These are phyloP conservation scores for Yarrowia galli DNA, from an alignment of 1,139 yeast species.

Conservation along the genomic window DNA sequence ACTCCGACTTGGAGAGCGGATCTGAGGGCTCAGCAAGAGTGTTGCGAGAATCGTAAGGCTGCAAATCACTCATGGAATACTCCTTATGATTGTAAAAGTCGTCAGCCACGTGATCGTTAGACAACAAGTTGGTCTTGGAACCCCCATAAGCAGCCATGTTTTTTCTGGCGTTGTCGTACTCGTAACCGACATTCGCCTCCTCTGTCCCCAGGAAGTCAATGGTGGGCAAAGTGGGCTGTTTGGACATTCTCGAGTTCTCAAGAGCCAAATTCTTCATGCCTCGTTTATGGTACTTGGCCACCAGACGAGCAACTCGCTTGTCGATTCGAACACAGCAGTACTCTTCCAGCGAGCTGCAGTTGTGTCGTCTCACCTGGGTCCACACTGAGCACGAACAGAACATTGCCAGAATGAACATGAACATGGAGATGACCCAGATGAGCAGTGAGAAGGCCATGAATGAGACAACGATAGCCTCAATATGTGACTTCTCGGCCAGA, in stretches of 20 bases:
- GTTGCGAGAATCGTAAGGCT: constrained; percentile 13
- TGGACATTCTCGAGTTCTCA: constrained; percentile 44
- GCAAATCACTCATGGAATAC: constrained; percentile 14
- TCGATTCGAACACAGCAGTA: constrained; percentile 67
- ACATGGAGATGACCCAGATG: constrained; percentile 76
- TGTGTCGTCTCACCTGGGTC: constrained; percentile 53
- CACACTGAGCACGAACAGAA: constrained; percentile 63
- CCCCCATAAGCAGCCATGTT: background rate
- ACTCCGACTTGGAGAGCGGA: constrained; percentile 8
- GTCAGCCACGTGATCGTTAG: constrained; percentile 2
- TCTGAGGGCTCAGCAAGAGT: constrained; percentile 26
- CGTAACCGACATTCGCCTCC: background rate
- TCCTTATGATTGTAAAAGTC: background rate
- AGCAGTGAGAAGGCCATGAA: constrained; percentile 77
- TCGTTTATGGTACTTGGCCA: constrained; percentile 56
- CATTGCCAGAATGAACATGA: constrained; percentile 65
- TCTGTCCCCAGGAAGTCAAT: constrained; percentile 30
- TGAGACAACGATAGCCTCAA: constrained; percentile 73
- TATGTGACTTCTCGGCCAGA: constrained; percentile 66
- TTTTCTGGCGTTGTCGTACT: background rate
- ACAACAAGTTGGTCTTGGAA: constrained; percentile 18
- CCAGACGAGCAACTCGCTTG: constrained; percentile 60
- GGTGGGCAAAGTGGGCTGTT: constrained; percentile 45
- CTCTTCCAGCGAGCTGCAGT: constrained; percentile 58
- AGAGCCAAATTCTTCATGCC: constrained; percentile 46